Percentiles rank a stretch among this genome's conserved stretches.
These are phyloP conservation scores for Ophioceras dolichostomum DNA, from an alignment of 2,329 filamentous ascomycete genomes.

Conservation along the genomic window DNA sequence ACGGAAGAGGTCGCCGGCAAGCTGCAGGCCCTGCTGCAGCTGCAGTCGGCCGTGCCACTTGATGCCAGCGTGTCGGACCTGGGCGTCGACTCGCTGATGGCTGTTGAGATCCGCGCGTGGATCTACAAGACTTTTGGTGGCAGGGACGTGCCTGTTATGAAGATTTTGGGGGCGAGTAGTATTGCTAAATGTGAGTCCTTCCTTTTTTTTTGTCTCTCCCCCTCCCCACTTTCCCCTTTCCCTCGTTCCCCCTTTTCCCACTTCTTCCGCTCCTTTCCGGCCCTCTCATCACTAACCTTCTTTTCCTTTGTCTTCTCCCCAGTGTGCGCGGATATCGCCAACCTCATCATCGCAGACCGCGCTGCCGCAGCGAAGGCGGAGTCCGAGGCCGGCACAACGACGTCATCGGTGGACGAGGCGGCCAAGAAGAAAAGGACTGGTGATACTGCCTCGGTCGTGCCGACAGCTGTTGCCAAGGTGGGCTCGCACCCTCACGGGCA, in stretches of 20 bases:
- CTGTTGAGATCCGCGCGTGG: slow-evolving; percentile 31
- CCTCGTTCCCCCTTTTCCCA: neutral
- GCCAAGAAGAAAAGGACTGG: too few relatives aligned
- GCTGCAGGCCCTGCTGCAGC: slow-evolving; percentile 18
- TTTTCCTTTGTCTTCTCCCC: neutral
- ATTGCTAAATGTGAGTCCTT: slow-evolving; percentile 11
- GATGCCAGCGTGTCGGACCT: slow-evolving; percentile 21
- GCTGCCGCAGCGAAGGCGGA: too few relatives aligned
- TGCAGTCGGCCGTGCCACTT: slow-evolving; percentile 14
- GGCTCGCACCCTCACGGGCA: too few relatives aligned
- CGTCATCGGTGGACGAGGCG: too few relatives aligned
- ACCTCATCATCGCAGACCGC: neutral
- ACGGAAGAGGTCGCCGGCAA: slow-evolving; percentile 13
- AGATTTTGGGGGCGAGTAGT: slow-evolving; percentile 23
- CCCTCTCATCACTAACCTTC: neutral
- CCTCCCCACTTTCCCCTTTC: neutral
- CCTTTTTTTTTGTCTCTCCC: too few relatives aligned
- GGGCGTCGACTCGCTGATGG: slow-evolving; percentile 27
- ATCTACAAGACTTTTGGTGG: slow-evolving; percentile 27
- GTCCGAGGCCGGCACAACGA: neutral
- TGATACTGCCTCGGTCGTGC: too few relatives aligned
- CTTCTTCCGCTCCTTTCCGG: neutral
- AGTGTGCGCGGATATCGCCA: slow-evolving; percentile 1
- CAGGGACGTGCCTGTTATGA: slow-evolving; percentile 31
- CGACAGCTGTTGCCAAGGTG: too few relatives aligned